These are phyloP conservation scores for Rhizophagus clarus DNA, from an alignment of 192 early-diverging fungal species.

Conservation along the genomic window DNA sequence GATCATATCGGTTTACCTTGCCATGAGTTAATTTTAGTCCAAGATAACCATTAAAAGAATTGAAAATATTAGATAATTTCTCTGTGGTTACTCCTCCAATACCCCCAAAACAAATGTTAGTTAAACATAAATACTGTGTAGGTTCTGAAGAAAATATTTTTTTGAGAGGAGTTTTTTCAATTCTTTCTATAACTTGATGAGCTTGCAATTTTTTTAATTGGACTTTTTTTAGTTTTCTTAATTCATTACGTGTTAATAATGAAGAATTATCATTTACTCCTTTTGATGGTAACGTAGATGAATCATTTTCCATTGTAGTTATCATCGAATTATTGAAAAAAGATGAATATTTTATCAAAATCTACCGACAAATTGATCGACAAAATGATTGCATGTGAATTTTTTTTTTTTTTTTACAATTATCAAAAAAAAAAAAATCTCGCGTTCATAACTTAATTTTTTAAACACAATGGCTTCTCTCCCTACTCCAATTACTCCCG, in stretches of 20 bases:
- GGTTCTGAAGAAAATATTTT: constrained; percentile 20
- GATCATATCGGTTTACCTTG: constrained; percentile 8
- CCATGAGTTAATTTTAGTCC: constrained; percentile 19
- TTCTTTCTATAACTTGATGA: constrained; percentile 25
- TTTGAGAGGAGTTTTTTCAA: not conserved
- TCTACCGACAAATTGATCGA: not conserved
- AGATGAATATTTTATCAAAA: not conserved
- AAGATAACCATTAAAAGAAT: not conserved
- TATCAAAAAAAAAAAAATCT: too few relatives aligned
- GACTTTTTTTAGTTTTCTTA: not conserved
- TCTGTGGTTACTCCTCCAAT: constrained; percentile 19
- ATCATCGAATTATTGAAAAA: not conserved
- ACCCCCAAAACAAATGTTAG: constrained; percentile 24
- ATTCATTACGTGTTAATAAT: constrained; percentile 2
- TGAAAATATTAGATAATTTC: constrained; percentile 9
- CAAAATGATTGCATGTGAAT: not conserved
- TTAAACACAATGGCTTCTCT: not conserved
- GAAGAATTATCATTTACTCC: not conserved
- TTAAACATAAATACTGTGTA: constrained; percentile 30
- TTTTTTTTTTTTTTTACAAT: not conserved
- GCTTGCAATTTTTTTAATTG: constrained; percentile 24
- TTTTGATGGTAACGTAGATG: not conserved
- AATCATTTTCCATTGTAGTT: not conserved
- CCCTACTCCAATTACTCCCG: too few relatives aligned
- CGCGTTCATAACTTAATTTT: too few relatives aligned